Evolutionary conservation across 495 filamentous ascomycete species (phyloP).

Genomic region (Oleoguttula mirabilis): DNA sequence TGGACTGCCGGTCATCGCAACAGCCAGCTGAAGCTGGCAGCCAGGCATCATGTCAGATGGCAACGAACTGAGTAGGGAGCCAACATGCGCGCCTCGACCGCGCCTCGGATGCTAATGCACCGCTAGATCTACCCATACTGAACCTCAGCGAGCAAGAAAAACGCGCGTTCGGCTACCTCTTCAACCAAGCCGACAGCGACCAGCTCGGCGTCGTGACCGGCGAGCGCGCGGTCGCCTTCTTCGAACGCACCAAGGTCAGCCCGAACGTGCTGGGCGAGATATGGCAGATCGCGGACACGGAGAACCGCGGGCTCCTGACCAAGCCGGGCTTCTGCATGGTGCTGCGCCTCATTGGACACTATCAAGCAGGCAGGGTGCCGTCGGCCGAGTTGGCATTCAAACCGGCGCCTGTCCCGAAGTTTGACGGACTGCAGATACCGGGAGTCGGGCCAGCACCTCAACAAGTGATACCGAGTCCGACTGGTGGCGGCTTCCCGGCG

Average conservation of each 20-base stretch:
- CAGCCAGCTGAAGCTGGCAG: too few relatives aligned
- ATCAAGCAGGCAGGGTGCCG: constrained; percentile 68
- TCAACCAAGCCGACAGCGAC: constrained; percentile 78
- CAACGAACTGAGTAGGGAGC: constrained; percentile 5
- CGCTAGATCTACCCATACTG: constrained; percentile 51
- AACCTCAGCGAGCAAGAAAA: constrained; percentile 89
- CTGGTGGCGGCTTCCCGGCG: constrained; percentile 15
- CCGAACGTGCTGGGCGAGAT: constrained; percentile 87
- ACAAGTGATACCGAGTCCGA: constrained; percentile 39
- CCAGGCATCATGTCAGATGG: too few relatives aligned
- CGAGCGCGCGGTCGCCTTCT: constrained; percentile 93
- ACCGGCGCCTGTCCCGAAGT: constrained; percentile 71
- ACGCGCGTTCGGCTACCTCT: constrained; percentile 81
- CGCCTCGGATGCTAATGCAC: neutral
- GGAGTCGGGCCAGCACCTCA: constrained; percentile 27
- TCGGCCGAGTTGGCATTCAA: constrained; percentile 59
- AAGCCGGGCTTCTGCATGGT: constrained; percentile 85
- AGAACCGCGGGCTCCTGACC: constrained; percentile 87
- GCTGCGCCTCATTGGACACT: constrained; percentile 86
- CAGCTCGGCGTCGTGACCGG: constrained; percentile 88
- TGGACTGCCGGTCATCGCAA: too few relatives aligned
- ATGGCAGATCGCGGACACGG: constrained; percentile 96
- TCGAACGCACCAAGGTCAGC: constrained; percentile 84
- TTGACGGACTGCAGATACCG: constrained; percentile 58
- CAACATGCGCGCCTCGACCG: neutral